Conservation (phyloP, 441 rosid genomes). For the Hura crepitans region DNA sequence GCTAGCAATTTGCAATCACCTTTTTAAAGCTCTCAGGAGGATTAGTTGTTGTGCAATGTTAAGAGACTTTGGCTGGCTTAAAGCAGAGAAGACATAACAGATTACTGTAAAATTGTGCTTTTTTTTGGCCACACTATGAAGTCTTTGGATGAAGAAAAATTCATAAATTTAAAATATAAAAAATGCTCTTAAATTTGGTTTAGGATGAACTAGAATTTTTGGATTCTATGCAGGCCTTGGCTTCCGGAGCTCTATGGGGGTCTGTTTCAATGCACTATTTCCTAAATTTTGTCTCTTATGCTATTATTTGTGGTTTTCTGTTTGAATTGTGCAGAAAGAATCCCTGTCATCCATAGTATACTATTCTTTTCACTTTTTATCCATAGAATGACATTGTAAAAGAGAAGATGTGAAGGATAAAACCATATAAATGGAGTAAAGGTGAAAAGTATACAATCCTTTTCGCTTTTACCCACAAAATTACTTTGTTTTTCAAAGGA, state of each 20-base stretch:
- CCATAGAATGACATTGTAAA: neutral
- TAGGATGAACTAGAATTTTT: neutral
- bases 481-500: neutral
- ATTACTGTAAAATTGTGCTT: neutral
- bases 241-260: neutral
- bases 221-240: neutral
- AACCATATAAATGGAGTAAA: neutral
- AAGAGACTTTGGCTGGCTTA: too few species aligned
- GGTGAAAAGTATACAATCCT: too few species aligned
- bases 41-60: neutral
- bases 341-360: neutral
- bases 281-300: too few species aligned
- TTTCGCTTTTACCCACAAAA: neutral
- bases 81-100: neutral
- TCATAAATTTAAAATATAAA: neutral
- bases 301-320: neutral
- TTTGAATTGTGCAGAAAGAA: neutral
- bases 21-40: neutral
- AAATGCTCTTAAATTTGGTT: neutral
- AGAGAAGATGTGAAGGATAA: neutral
- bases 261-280: neutral
- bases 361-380: neutral
- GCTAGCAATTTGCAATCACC: neutral
- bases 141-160: neutral
- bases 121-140: neutral